These are phyloP conservation scores for Corniculantispora saksenae DNA, from an alignment of 2,329 filamentous ascomycete genomes.

Conservation along the genomic window DNA sequence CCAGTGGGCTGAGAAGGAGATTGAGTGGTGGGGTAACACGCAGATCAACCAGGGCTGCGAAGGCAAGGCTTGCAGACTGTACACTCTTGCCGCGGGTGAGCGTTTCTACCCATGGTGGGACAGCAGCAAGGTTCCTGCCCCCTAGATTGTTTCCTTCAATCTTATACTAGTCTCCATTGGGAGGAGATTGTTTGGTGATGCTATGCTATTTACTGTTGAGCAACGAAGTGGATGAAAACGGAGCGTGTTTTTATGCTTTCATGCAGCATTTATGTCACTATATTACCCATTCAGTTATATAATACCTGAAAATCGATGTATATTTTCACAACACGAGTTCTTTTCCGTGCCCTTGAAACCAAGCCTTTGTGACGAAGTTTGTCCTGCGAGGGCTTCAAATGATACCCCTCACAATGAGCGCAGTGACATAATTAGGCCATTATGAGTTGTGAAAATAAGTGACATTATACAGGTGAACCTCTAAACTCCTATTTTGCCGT, in stretches of 20 bases:
- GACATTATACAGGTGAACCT: background rate
- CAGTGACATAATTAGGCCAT: too few relatives aligned
- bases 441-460: background rate
- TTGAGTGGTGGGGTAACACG: slow-evolving; percentile 50
- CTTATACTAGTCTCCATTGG: background rate
- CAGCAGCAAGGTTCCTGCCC: slow-evolving; percentile 24
- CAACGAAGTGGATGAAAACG: background rate
- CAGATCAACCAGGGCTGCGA: slow-evolving; percentile 28
- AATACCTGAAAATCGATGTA: background rate
- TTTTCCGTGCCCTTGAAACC: too few relatives aligned
- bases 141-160: slow-evolving; percentile 16
- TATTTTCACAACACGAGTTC: background rate
- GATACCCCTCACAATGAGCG: too few relatives aligned
- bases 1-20: slow-evolving; percentile 36
- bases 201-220: background rate
- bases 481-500: background rate
- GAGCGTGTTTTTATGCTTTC: background rate
- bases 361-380: too few relatives aligned
- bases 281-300: background rate
- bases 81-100: slow-evolving; percentile 27
- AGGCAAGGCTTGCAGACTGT: slow-evolving; percentile 26
- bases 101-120: slow-evolving; percentile 33
- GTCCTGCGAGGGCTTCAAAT: too few relatives aligned
- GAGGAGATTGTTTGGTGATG: background rate
- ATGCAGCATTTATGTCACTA: background rate